Evolutionary conservation across 2,329 filamentous ascomycete species (phyloP).

Genomic region (Podosphaera leucotricha): DNA sequence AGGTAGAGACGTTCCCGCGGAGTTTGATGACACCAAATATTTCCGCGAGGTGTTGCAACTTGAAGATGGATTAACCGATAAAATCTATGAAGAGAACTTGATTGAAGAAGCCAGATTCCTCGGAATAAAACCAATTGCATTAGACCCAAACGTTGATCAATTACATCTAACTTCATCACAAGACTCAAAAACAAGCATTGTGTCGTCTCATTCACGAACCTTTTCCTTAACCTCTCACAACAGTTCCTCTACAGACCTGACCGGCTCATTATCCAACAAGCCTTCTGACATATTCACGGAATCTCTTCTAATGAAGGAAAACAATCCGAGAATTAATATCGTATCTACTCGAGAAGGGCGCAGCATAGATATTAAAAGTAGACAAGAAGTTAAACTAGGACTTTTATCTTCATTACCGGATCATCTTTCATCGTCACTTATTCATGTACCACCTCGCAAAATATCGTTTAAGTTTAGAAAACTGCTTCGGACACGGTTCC

Average conservation of each 20-base stretch:
- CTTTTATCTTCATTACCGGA: conserved; percentile 5
- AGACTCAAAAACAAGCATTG: conserved; percentile 9
- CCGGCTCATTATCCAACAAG: conserved; percentile 11
- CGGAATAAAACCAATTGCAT: conserved; percentile 11
- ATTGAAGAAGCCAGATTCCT: conserved; percentile 10
- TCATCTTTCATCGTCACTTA: conserved; percentile 12
- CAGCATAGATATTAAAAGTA: conserved; percentile 10
- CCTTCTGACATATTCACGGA: conserved; percentile 2
- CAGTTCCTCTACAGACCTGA: conserved; percentile 12
- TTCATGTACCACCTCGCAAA: conserved; percentile 12
- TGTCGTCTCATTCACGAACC: conserved; percentile 10
- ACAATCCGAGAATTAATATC: conserved; percentile 7
- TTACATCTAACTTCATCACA: conserved; percentile 6
- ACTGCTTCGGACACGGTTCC: conserved; percentile 8
- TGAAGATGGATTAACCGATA: conserved; percentile 10
- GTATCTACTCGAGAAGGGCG: conserved; percentile 15
- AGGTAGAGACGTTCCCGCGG: conserved; percentile 1
- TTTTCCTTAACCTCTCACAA: conserved; percentile 10
- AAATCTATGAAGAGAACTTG: conserved; percentile 8
- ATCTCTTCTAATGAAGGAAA: conserved; percentile 5
- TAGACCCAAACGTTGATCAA: conserved; percentile 3
- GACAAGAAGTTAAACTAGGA: conserved; percentile 3
- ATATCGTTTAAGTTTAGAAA: conserved; percentile 12
- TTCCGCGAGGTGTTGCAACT: conserved; percentile 13
- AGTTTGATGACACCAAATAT: conserved; percentile 13